These are phyloP conservation scores for Pogostemon cablin DNA, from an alignment of 257 asterid species.

Conservation along the genomic window DNA sequence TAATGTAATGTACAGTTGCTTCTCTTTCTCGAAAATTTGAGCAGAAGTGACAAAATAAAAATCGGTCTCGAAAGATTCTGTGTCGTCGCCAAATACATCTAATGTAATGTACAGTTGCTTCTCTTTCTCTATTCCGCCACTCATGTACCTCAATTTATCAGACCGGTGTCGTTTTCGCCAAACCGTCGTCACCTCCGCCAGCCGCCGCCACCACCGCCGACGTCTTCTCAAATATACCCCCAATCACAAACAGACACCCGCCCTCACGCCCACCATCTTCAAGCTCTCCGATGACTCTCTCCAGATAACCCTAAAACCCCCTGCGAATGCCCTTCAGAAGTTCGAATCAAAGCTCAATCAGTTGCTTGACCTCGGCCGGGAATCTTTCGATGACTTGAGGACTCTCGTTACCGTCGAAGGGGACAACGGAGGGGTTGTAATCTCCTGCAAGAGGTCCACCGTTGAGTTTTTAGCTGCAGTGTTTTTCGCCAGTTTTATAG, in stretches of 20 bases:
- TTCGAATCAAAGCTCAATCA: constrained; percentile 49
- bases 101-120: constrained; percentile 37
- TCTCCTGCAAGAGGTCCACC: constrained; percentile 83
- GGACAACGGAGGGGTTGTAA: constrained; percentile 43
- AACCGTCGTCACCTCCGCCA: constrained; percentile 37
- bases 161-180: constrained; percentile 37
- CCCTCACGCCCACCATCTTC: constrained; percentile 43
- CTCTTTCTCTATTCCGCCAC: constrained; percentile 35
- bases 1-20: constrained; percentile 37
- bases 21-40: constrained; percentile 22
- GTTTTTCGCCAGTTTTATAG: constrained; percentile 48
- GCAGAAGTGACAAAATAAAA: too few species aligned
- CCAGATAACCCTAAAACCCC: constrained; percentile 58
- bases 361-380: constrained; percentile 49
- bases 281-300: constrained; percentile 63
- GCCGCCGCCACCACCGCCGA: constrained; percentile 74
- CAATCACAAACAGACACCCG: constrained; percentile 2
- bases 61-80: neutral
- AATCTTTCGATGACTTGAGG: constrained; percentile 66
- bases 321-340: constrained; percentile 47
- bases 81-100: neutral
- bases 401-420: constrained; percentile 53
- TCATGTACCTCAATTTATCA: constrained; percentile 46
- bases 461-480: constrained; percentile 53
- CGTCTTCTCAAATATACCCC: constrained; percentile 65